Percentiles rank a stretch among this genome's conserved stretches.
Conservation (phyloP, 768 basidiomycete species). For the Serendipita sp. region DNA sequence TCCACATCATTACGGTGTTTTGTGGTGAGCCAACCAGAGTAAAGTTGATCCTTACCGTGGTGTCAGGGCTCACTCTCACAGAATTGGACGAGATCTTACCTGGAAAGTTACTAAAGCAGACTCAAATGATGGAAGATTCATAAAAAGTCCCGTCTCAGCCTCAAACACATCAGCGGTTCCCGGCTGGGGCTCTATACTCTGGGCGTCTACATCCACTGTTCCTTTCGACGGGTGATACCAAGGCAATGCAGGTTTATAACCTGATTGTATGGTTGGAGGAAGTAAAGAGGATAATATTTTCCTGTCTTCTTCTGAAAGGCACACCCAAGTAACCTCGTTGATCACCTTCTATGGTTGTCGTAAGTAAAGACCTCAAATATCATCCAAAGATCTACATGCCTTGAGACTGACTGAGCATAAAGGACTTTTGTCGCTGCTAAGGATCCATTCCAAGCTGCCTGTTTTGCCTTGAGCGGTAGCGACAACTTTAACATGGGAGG, state of each 20-base stretch:
- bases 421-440: slow-evolving; percentile 1
- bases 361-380: not conserved
- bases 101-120: slow-evolving; percentile 36
- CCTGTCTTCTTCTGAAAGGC: slow-evolving; percentile 28
- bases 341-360: slow-evolving; percentile 26
- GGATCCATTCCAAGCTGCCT: not conserved
- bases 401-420: not conserved
- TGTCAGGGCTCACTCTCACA: not conserved
- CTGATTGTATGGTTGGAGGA: slow-evolving; percentile 30
- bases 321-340: slow-evolving; percentile 28
- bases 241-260: slow-evolving; percentile 20
- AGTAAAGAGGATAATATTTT: slow-evolving; percentile 24
- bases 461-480: not conserved
- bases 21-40: slow-evolving; percentile 32
- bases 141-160: slow-evolving; percentile 18
- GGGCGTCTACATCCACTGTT: not conserved
- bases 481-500: not conserved
- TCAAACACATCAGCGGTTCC: slow-evolving; percentile 13
- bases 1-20: slow-evolving; percentile 26
- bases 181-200: slow-evolving; percentile 12
- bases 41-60: slow-evolving; percentile 36
- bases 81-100: not conserved
- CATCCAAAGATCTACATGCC: not conserved
- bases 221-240: slow-evolving; percentile 21
- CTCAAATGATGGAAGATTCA: slow-evolving; percentile 37